These are phyloP conservation scores for Grosmannia serpens DNA, from an alignment of 2,329 filamentous ascomycete species.

Conservation along the genomic window DNA sequence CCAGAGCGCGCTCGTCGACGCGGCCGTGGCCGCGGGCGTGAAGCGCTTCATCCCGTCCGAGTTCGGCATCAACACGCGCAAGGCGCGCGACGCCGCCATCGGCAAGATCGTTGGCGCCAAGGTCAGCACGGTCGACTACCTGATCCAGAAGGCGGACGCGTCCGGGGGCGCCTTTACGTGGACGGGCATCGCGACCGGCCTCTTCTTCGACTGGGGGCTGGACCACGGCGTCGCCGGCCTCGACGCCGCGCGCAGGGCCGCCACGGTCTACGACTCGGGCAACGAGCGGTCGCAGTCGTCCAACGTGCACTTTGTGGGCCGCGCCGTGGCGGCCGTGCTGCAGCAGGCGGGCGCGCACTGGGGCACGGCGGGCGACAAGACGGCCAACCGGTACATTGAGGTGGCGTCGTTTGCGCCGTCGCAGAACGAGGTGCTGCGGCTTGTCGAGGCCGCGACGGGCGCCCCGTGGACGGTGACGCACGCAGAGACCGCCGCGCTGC, in stretches of 20 bases:
- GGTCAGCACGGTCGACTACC: constrained; percentile 25
- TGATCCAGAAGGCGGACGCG: constrained; percentile 7
- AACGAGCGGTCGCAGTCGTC: constrained; percentile 14
- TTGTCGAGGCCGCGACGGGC: constrained; percentile 37
- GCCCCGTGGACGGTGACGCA: constrained; percentile 36
- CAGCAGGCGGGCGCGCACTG: constrained; percentile 10
- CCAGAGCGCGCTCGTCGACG: constrained; percentile 13
- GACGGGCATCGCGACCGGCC: constrained; percentile 18
- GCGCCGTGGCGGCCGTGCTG: constrained; percentile 17
- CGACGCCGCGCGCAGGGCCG: constrained; percentile 33
- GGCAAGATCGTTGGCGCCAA: constrained; percentile 24
- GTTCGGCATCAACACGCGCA: constrained; percentile 16
- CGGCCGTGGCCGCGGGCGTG: constrained; percentile 13
- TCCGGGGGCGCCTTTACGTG: constrained; percentile 13
- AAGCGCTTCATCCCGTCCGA: constrained; percentile 17
- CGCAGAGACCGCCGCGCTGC: constrained; percentile 21
- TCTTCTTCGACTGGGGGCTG: constrained; percentile 31
- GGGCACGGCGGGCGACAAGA: constrained; percentile 15
- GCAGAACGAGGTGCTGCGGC: constrained; percentile 44
- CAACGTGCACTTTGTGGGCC: constrained; percentile 16
- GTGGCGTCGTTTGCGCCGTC: constrained; percentile 44
- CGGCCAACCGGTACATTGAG: constrained; percentile 38
- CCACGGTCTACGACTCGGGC: constrained; percentile 19
- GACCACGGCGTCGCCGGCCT: constrained; percentile 33
- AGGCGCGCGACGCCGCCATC: constrained; percentile 8